Conservation (phyloP, 768 basidiomycete genomes). For the Astraeus odoratus region DNA sequence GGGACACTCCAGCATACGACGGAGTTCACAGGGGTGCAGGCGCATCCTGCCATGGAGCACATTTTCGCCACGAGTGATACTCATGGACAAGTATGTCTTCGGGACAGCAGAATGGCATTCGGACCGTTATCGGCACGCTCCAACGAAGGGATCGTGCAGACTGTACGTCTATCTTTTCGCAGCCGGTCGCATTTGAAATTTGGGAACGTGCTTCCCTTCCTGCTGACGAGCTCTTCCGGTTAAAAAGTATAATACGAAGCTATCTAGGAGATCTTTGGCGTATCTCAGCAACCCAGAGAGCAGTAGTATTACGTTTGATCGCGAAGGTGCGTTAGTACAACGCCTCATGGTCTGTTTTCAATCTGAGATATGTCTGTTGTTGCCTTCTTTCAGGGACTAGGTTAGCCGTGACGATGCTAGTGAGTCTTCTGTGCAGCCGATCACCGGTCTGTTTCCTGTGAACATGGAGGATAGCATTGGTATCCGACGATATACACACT, state of each 20-base stretch:
- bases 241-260: constrained; percentile 39
- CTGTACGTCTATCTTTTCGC: constrained; percentile 27
- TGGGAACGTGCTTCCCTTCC: constrained; percentile 2
- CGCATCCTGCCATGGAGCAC: constrained; percentile 62
- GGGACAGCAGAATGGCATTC: constrained; percentile 71
- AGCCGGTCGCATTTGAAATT: neutral
- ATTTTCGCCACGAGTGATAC: constrained; percentile 62
- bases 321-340: constrained; percentile 40
- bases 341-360: constrained; percentile 2
- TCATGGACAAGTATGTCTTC: constrained; percentile 53
- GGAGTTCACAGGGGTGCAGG: constrained; percentile 60
- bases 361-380: neutral
- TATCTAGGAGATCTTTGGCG: constrained; percentile 34
- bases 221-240: constrained; percentile 16
- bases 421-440: constrained; percentile 26
- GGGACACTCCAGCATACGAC: constrained; percentile 43
- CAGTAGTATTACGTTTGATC: constrained; percentile 63
- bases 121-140: constrained; percentile 40
- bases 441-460: neutral
- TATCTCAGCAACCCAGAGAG: constrained; percentile 55
- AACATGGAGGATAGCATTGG: constrained; percentile 43
- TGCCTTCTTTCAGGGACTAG: constrained; percentile 40
- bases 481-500: constrained; percentile 65
- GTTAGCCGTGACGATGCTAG: constrained; percentile 62
- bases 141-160: constrained; percentile 49